Evolutionary conservation across 176 grass and related monocot genomes (phyloP).

Genomic region (Carex littledalei): DNA sequence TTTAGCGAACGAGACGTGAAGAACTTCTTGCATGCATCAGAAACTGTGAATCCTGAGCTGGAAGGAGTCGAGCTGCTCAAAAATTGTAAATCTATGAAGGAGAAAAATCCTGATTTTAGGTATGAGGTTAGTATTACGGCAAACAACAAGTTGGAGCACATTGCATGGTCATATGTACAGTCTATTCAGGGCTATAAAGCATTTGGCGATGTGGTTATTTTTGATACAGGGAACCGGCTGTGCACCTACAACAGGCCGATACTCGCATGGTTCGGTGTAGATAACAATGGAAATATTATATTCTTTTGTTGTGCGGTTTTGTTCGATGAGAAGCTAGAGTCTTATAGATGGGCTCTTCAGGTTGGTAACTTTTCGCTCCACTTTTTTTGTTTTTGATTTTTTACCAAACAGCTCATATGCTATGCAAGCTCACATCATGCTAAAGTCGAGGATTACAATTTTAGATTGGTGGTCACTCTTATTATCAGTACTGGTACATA

Average conservation of each 20-base stretch:
- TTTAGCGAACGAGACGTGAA: conserved; percentile 36
- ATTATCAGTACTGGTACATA: background rate
- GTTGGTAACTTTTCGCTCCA: background rate
- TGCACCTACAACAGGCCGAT: conserved; percentile 38
- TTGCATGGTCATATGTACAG: conserved; percentile 42
- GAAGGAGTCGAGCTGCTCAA: conserved; percentile 44
- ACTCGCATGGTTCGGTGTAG: conserved; percentile 40
- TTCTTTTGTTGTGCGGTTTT: conserved; percentile 48
- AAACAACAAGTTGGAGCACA: conserved; percentile 39
- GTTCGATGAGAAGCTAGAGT: conserved; percentile 30
- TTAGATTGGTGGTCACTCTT: background rate
- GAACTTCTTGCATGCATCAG: conserved; percentile 41
- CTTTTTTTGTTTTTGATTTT: background rate
- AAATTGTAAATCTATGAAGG: conserved; percentile 35
- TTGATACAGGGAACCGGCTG: conserved; percentile 31
- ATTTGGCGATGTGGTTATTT: conserved; percentile 46
- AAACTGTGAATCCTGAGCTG: conserved; percentile 32
- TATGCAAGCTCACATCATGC: no score
- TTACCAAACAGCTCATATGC: no score
- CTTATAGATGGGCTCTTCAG: conserved; percentile 46
- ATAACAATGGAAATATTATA: conserved; percentile 38
- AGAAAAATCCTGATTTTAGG: conserved; percentile 39
- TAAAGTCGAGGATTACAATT: no score
- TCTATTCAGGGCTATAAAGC: conserved; percentile 32
- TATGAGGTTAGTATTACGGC: conserved; percentile 32